These are phyloP conservation scores for Pittosporum tobira DNA, from an alignment of 129 eudicot genomes.

Conservation along the genomic window DNA sequence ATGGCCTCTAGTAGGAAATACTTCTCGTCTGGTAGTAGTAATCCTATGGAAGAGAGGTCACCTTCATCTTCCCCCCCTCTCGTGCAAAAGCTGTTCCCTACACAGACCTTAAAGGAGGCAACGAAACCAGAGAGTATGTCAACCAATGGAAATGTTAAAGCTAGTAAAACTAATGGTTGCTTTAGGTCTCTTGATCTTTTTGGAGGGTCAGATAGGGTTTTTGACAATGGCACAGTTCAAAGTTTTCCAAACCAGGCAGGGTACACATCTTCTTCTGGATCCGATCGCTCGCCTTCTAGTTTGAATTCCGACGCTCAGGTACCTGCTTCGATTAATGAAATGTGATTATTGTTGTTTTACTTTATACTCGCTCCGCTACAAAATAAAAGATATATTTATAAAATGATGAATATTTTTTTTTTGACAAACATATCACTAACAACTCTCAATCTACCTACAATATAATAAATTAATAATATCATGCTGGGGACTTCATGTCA, in stretches of 20 bases:
- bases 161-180: slow-evolving; percentile 28
- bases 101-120: slow-evolving; percentile 33
- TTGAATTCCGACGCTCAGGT: slow-evolving; percentile 87
- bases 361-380: too few species aligned
- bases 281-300: slow-evolving; percentile 90
- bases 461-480: too few species aligned
- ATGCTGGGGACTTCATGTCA: too few species aligned
- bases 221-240: slow-evolving; percentile 45
- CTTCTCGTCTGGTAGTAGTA: slow-evolving; percentile 77
- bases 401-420: too few species aligned
- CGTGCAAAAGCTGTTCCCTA: slow-evolving; percentile 61
- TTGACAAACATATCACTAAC: too few species aligned
- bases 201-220: slow-evolving; percentile 29
- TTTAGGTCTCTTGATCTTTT: slow-evolving; percentile 69
- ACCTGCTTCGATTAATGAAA: neutral
- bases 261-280: slow-evolving; percentile 73
- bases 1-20: slow-evolving; percentile 47
- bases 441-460: too few species aligned
- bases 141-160: slow-evolving; percentile 29
- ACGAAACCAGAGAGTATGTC: slow-evolving; percentile 46
- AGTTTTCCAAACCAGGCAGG: slow-evolving; percentile 63
- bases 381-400: too few species aligned
- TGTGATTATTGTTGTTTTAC: neutral
- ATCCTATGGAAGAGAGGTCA: slow-evolving; percentile 62
- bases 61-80: slow-evolving; percentile 83